Conservation (phyloP, 2,329 filamentous ascomycete genomes). For the Aspergillus sclerotialis region DNA sequence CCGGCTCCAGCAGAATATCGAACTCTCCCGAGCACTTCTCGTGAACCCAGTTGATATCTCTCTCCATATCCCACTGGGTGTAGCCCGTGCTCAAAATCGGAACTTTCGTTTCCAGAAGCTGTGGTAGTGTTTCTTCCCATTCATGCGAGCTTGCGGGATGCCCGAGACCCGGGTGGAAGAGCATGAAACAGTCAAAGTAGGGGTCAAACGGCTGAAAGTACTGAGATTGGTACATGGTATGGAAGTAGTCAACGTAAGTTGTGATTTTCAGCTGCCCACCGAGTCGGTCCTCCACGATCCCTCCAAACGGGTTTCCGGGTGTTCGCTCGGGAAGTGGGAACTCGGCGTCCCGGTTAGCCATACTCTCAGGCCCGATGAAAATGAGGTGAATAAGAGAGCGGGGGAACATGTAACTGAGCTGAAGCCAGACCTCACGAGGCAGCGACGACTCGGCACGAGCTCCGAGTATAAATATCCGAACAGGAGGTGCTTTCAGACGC, state of each 20-base stretch:
- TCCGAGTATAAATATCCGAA: slow-evolving; percentile 87
- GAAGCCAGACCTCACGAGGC: slow-evolving; percentile 87
- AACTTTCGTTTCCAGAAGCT: slow-evolving; percentile 89
- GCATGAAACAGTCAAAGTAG: slow-evolving; percentile 95
- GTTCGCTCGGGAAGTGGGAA: slow-evolving; percentile 86
- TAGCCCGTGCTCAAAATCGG: slow-evolving; percentile 94
- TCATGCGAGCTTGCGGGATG: slow-evolving; percentile 91
- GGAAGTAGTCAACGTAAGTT: slow-evolving; percentile 97
- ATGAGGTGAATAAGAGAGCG: slow-evolving; percentile 81
- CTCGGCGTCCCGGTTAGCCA: slow-evolving; percentile 88
- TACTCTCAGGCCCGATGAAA: slow-evolving; percentile 92
- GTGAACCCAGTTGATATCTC: slow-evolving; percentile 84
- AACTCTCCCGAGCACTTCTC: slow-evolving; percentile 84
- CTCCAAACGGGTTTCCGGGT: slow-evolving; percentile 80
- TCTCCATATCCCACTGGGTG: slow-evolving; percentile 88
- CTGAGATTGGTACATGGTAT: slow-evolving; percentile 85
- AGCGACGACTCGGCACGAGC: slow-evolving; percentile 96
- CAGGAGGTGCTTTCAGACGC: slow-evolving; percentile 74
- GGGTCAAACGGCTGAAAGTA: slow-evolving; percentile 93
- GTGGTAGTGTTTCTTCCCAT: slow-evolving; percentile 84
- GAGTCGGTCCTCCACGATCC: slow-evolving; percentile 86
- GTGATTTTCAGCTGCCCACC: slow-evolving; percentile 90
- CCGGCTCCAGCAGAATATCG: slow-evolving; percentile 83
- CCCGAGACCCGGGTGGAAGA: slow-evolving; percentile 94
- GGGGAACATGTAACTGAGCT: slow-evolving; percentile 93